Conservation (phyloP, 495 filamentous ascomycete genomes). For the Penicillium cinerascens region DNA sequence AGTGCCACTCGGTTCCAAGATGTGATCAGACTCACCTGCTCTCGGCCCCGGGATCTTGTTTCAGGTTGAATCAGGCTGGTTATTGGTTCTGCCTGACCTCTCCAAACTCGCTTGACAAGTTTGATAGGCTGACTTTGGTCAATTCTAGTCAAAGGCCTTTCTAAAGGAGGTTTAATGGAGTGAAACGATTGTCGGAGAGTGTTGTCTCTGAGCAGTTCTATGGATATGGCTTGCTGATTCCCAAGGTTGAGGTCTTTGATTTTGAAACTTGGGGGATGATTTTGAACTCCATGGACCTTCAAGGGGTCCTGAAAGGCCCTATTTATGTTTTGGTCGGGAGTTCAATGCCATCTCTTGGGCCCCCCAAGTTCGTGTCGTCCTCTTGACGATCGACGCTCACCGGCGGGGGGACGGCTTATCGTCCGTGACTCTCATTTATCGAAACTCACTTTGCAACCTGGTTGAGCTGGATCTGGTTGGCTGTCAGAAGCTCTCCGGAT, state of each 20-base stretch:
- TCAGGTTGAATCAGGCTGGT: slow-evolving; percentile 28
- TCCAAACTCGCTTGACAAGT: slow-evolving; percentile 28
- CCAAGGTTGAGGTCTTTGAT: slow-evolving; percentile 14
- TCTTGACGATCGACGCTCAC: slow-evolving; percentile 36
- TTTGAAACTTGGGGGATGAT: slow-evolving; percentile 36
- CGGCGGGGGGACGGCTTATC: slow-evolving; percentile 39
- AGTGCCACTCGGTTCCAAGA: slow-evolving; percentile 24
- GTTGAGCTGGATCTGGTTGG: slow-evolving; percentile 34
- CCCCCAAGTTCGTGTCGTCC: slow-evolving; percentile 23
- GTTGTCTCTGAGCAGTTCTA: slow-evolving; percentile 21
- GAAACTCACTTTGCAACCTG: slow-evolving; percentile 29
- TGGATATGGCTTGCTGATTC: slow-evolving; percentile 16
- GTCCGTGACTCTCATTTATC: slow-evolving; percentile 32
- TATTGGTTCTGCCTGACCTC: slow-evolving; percentile 32
- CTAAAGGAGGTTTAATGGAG: slow-evolving; percentile 6
- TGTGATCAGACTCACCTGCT: slow-evolving; percentile 36
- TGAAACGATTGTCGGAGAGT: slow-evolving; percentile 29
- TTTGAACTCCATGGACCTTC: slow-evolving; percentile 25
- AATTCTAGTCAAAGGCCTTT: slow-evolving; percentile 18
- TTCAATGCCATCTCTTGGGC: slow-evolving; percentile 24
- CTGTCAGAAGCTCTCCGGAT: slow-evolving; percentile 29
- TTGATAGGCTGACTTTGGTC: slow-evolving; percentile 39
- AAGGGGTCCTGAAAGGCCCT: slow-evolving; percentile 32
- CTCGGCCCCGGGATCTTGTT: slow-evolving; percentile 31
- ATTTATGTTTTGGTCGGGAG: slow-evolving; percentile 46